A percentile compares a stretch with the other conserved stretches of the same genome.
Evolutionary conservation across 305 asterid genomes (phyloP).

Genomic region (Solanum hybrid): DNA sequence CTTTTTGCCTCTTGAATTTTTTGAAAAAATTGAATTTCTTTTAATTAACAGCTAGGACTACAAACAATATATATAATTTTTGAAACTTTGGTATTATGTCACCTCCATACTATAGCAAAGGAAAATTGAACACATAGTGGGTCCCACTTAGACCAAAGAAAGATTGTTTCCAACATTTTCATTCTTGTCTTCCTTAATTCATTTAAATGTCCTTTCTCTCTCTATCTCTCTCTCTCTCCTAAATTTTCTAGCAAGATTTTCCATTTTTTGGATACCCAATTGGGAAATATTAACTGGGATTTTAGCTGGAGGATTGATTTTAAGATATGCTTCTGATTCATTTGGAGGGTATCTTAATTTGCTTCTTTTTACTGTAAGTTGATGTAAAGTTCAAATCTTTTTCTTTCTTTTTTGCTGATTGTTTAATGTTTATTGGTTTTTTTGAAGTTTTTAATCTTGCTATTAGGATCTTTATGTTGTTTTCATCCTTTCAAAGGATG

Average conservation of each 20-base stretch:
- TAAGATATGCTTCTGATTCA: not conserved
- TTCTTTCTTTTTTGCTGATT: not conserved
- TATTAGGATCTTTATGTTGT: not conserved
- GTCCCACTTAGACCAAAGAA: not conserved
- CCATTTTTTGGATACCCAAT: not conserved
- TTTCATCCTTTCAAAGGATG: not conserved
- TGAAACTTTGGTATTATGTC: not conserved
- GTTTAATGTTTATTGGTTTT: not conserved
- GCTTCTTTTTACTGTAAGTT: constrained; percentile 3
- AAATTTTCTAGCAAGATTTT: not conserved
- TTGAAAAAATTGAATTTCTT: not conserved
- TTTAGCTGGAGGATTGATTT: not conserved
- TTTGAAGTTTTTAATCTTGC: not conserved
- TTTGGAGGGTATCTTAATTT: not conserved
- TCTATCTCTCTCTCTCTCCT: not conserved
- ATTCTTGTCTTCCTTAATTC: not conserved
- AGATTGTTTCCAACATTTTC: not conserved
- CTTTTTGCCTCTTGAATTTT: not conserved
- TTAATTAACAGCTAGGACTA: not conserved
- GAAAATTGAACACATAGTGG: not conserved
- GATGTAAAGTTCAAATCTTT: not conserved
- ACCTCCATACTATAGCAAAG: not conserved
- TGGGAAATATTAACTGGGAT: not conserved
- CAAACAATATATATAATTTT: not conserved
- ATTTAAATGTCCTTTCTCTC: not conserved